phyloP scores from a whole-genome alignment of 768 basidiomycete species.

The Boletus tomentosulus region DNA sequence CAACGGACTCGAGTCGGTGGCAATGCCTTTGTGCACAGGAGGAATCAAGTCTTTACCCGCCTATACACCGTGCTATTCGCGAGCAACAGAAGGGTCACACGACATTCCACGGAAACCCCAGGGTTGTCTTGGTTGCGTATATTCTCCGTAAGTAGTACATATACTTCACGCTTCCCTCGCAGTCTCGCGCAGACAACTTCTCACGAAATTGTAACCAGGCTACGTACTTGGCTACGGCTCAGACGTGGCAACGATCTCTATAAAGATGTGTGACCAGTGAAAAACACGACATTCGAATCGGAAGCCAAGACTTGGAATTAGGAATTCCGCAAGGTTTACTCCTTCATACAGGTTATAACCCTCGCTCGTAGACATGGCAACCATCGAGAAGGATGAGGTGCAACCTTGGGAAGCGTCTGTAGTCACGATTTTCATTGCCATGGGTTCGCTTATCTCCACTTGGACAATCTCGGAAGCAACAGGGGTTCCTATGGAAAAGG shows the following conservation, averaged over 20 bases:
- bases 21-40: neutral
- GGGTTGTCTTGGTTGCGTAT: neutral
- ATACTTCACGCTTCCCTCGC: neutral
- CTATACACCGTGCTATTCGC: neutral
- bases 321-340: neutral
- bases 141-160: neutral
- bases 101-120: neutral
- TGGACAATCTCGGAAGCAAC: neutral
- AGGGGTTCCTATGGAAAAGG: conserved; percentile 10
- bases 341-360: conserved; percentile 2
- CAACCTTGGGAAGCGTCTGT: conserved; percentile 9
- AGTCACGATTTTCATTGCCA: neutral
- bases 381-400: neutral
- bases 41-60: neutral
- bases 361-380: neutral
- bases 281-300: neutral
- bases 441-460: neutral
- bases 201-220: neutral
- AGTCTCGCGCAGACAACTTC: neutral
- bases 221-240: neutral
- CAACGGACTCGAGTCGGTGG: neutral
- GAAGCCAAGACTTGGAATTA: neutral
- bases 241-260: conserved; percentile 4
- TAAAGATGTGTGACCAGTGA: conserved; percentile 2
- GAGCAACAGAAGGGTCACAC: neutral